Percentiles rank a stretch among this genome's conserved stretches.
Conservation (phyloP, 2,329 filamentous ascomycete species). For the Paecilomyces dactylethromorphus region DNA sequence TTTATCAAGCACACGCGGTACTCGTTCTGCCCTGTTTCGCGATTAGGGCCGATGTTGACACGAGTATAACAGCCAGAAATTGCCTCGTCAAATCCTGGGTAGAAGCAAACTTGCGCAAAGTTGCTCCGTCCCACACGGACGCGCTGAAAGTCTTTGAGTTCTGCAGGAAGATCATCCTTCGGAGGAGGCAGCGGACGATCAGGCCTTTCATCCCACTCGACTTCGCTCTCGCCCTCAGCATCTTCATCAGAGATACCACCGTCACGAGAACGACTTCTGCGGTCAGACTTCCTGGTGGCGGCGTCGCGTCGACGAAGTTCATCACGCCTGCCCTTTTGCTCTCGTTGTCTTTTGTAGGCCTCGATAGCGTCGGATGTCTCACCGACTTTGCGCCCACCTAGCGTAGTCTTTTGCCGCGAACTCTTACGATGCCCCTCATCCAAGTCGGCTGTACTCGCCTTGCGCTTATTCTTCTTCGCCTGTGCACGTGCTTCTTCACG, state of each 20-base stretch:
- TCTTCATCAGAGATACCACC: constrained; percentile 56
- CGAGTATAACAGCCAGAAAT: constrained; percentile 81
- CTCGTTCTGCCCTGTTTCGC: constrained; percentile 62
- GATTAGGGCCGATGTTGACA: constrained; percentile 73
- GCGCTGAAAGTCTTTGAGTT: constrained; percentile 75
- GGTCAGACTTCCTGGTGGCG: constrained; percentile 45
- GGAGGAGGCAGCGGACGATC: constrained; percentile 43
- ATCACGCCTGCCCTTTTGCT: constrained; percentile 49
- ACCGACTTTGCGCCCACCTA: constrained; percentile 59
- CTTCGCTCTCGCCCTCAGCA: constrained; percentile 68
- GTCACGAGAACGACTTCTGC: constrained; percentile 57
- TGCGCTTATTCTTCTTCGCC: constrained; percentile 58
- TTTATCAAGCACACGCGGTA: constrained; percentile 90
- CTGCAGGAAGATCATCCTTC: constrained; percentile 63
- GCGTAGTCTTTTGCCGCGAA: constrained; percentile 62
- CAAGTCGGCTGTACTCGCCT: constrained; percentile 69
- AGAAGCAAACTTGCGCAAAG: constrained; percentile 88
- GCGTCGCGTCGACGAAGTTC: constrained; percentile 40
- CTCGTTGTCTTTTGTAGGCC: constrained; percentile 54
- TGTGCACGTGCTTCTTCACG: constrained; percentile 47
- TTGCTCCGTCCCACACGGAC: constrained; percentile 76
- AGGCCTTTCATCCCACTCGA: constrained; percentile 63
- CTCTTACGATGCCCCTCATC: constrained; percentile 72
- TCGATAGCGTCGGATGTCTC: constrained; percentile 70
- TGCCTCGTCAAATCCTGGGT: constrained; percentile 76